A percentile compares a stretch with the other conserved stretches of the same genome.
Conservation (phyloP, 495 filamentous ascomycete species). For the Penicillium maclennaniae region DNA sequence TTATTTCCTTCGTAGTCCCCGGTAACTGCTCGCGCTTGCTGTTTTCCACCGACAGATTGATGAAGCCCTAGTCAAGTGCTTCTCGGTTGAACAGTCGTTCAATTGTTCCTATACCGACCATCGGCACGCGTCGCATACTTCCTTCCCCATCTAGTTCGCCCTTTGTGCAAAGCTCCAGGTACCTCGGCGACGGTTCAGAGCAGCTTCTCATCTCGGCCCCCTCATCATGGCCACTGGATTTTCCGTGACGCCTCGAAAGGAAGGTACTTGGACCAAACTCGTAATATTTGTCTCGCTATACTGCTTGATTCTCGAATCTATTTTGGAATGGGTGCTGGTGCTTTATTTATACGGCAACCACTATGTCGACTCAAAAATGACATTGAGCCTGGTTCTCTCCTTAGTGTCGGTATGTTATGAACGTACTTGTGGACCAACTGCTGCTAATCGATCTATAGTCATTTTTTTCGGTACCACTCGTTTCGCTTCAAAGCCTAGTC, state of each 20-base stretch:
- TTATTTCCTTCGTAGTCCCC: constrained; percentile 22
- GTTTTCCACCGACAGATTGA: constrained; percentile 2
- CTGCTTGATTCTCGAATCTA: constrained; percentile 35
- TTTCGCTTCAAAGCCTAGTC: constrained; percentile 41
- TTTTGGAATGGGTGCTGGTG: constrained; percentile 36
- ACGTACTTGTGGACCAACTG: not conserved
- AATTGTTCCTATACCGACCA: not conserved
- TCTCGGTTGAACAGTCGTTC: constrained; percentile 9
- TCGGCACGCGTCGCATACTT: not conserved
- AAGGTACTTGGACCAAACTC: constrained; percentile 38
- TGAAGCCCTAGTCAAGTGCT: constrained; percentile 6
- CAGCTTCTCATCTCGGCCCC: constrained; percentile 6
- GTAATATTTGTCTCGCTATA: constrained; percentile 43
- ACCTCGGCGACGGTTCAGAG: constrained; percentile 7
- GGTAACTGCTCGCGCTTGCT: constrained; percentile 1
- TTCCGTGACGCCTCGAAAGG: constrained; percentile 23
- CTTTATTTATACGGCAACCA: constrained; percentile 38
- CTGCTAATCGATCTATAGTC: constrained; percentile 26
- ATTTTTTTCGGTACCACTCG: constrained; percentile 37
- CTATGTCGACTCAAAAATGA: constrained; percentile 41
- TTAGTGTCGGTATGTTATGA: constrained; percentile 33
- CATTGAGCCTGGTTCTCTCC: constrained; percentile 37
- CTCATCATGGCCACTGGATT: constrained; percentile 27
- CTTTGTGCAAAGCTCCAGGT: not conserved
- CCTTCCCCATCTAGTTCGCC: not conserved